A percentile compares a stretch with the other conserved stretches of the same genome.
Evolutionary conservation across 1,284 basidiomycete species (phyloP).

Genomic region (Puccinia hordei): DNA sequence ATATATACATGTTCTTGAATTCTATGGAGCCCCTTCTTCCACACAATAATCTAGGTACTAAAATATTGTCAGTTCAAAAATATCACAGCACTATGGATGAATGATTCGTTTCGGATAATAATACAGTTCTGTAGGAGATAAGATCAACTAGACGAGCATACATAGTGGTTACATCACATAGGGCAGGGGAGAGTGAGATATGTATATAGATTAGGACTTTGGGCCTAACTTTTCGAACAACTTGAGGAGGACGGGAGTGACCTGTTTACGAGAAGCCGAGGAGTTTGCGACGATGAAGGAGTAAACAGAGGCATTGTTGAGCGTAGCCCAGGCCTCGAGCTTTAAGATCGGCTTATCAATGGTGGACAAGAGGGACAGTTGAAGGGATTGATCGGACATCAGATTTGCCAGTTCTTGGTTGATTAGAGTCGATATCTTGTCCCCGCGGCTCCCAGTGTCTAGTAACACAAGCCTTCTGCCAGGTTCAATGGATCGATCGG

Average conservation of each 20-base stretch:
- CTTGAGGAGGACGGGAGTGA: slow-evolving; percentile 27
- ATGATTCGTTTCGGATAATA: too few relatives aligned
- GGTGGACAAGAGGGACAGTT: background rate
- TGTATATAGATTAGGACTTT: background rate
- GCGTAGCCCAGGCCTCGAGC: slow-evolving; percentile 2
- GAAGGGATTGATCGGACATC: background rate
- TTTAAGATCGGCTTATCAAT: background rate
- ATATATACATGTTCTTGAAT: too few relatives aligned
- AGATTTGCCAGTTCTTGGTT: slow-evolving; percentile 15
- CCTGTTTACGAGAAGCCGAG: slow-evolving; percentile 31
- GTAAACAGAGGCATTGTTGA: background rate
- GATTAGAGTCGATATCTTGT: slow-evolving; percentile 3
- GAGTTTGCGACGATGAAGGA: slow-evolving; percentile 13
- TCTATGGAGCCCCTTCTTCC: too few relatives aligned
- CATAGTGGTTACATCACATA: background rate
- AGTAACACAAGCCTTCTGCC: slow-evolving; percentile 24
- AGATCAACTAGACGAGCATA: too few relatives aligned
- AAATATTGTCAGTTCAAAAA: too few relatives aligned
- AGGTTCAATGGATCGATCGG: background rate
- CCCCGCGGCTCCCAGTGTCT: background rate
- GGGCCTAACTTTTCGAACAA: slow-evolving; percentile 31
- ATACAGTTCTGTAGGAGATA: too few relatives aligned
- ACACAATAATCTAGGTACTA: too few relatives aligned
- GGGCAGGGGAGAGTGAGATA: background rate
- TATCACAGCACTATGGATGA: too few relatives aligned